These are phyloP conservation scores for Trichocladium uniseriatum DNA, from an alignment of 495 filamentous ascomycete genomes.

Conservation along the genomic window DNA sequence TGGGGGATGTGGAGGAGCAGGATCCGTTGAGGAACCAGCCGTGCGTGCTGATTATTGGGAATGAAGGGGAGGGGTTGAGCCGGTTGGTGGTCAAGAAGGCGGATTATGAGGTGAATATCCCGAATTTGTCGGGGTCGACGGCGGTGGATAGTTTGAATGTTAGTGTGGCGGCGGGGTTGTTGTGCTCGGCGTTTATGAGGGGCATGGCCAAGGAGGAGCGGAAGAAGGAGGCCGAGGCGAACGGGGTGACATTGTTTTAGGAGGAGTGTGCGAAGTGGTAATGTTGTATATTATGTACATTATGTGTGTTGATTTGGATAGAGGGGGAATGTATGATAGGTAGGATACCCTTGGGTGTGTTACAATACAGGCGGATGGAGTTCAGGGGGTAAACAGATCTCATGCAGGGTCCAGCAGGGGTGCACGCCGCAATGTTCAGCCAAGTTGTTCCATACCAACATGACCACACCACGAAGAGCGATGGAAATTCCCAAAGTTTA, in stretches of 20 bases:
- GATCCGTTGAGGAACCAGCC: constrained; percentile 52
- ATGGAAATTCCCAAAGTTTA: too few relatives aligned
- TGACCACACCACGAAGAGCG: too few relatives aligned
- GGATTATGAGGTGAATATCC: constrained; percentile 48
- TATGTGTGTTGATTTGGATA: background rate
- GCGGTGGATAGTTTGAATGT: constrained; percentile 80
- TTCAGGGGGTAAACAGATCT: background rate
- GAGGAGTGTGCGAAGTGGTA: background rate
- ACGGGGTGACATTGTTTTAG: constrained; percentile 18
- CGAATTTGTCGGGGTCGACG: constrained; percentile 28
- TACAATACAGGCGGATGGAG: background rate
- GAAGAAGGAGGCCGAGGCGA: constrained; percentile 9
- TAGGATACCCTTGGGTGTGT: constrained; percentile 1
- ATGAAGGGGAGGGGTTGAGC: constrained; percentile 67
- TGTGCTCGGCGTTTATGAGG: constrained; percentile 52
- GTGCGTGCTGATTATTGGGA: constrained; percentile 71
- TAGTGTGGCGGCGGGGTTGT: constrained; percentile 67
- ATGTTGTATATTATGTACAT: background rate
- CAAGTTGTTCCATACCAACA: too few relatives aligned
- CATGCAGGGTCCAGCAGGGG: too few relatives aligned
- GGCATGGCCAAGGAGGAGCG: constrained; percentile 17
- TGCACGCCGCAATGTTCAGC: too few relatives aligned
- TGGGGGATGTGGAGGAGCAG: constrained; percentile 26
- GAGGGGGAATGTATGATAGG: constrained; percentile 5
- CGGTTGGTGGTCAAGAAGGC: constrained; percentile 51